Evolutionary conservation across 2,329 filamentous ascomycete genomes (phyloP).

Genomic region (Trichoderma afroharzianum): DNA sequence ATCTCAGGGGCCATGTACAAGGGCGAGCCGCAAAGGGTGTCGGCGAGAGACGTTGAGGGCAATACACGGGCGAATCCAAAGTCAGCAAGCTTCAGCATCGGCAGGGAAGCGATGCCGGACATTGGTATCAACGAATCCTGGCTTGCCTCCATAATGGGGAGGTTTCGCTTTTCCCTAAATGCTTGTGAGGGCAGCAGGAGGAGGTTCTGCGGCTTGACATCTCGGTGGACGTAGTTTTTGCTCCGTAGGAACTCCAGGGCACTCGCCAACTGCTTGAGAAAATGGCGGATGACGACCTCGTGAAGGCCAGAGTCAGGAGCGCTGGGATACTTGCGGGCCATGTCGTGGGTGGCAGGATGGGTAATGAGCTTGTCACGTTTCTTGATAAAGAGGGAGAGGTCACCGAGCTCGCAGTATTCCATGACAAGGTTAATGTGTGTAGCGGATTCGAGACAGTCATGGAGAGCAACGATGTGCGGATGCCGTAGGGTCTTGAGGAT

Average conservation of each 20-base stretch:
- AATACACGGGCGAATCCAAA: conserved; percentile 97
- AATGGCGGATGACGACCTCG: conserved; percentile 95
- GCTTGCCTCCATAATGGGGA: conserved; percentile 70
- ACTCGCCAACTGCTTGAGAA: conserved; percentile 89
- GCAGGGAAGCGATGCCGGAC: conserved; percentile 76
- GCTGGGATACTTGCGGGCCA: conserved; percentile 91
- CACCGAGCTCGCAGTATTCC: conserved; percentile 96
- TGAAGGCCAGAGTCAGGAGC: conserved; percentile 79
- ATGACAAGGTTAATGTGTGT: conserved; percentile 94
- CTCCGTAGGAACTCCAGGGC: conserved; percentile 84
- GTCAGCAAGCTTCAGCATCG: conserved; percentile 96
- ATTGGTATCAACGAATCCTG: conserved; percentile 77
- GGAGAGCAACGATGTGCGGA: conserved; percentile 93
- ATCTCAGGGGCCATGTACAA: conserved; percentile 99
- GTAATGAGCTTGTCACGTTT: conserved; percentile 77
- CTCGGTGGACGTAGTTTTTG: conserved; percentile 87
- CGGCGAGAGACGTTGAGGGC: conserved; percentile 84
- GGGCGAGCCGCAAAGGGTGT: conserved; percentile 93
- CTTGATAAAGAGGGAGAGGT: conserved; percentile 94
- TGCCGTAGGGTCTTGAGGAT: conserved; percentile 93
- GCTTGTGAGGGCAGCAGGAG: conserved; percentile 78
- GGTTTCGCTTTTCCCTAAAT: conserved; percentile 54
- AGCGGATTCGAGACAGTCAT: conserved; percentile 85
- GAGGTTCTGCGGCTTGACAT: conserved; percentile 96
- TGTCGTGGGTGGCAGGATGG: conserved; percentile 78